Evolutionary conservation across 352 stramenopile species (phyloP), one percentile per base, ranked within the genome.

Genomic region (Thraustotheca clavata): DNA sequence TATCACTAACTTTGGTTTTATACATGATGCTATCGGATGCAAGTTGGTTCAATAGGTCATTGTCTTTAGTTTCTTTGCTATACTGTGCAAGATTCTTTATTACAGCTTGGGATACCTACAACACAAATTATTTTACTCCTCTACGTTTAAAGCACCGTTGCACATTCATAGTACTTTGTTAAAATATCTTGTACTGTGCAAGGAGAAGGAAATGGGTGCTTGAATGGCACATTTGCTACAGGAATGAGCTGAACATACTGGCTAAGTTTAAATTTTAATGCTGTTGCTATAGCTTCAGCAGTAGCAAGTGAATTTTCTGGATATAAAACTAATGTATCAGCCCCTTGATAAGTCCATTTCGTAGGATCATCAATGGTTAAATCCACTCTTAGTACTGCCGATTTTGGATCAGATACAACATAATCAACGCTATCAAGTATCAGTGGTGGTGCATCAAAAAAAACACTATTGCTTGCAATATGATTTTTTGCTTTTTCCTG

Each of bases 241-340:
- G 24, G 57, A 11, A 65, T 54, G 27, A 29, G 27, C 27, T 65
- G 57, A 32, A 65, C 46, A 40, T 46, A 65, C 50, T 41, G 50
- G 16, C 11, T 14, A 39, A 55, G 57, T 7, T 27, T 36, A 27
- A 55, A 65, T 3, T 34, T 18, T 31, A 65, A 46, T 12, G 11
- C 5, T 9, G 6, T 50, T 6, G 57, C 57, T 16, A 65, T 3
- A 4, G 57, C 57, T 0, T 50, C n/a, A 16, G 47, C 57, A 2
- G 47, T 35, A 31, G 27, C 38, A 2, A 3, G 4, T 5, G 57
- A 20, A 26, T 65, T 65, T 27, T 27, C 3, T 18, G 27, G 36
- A 22, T 55, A 65, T 0, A 65, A 18, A 9, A 32, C 22, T 16
- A 65, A n/a, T 4, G 26, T 38, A 20, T 65, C 57, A 22, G 22